Conservation (phyloP, 345 rosid genomes). For the Gossypium stocksii region DNA sequence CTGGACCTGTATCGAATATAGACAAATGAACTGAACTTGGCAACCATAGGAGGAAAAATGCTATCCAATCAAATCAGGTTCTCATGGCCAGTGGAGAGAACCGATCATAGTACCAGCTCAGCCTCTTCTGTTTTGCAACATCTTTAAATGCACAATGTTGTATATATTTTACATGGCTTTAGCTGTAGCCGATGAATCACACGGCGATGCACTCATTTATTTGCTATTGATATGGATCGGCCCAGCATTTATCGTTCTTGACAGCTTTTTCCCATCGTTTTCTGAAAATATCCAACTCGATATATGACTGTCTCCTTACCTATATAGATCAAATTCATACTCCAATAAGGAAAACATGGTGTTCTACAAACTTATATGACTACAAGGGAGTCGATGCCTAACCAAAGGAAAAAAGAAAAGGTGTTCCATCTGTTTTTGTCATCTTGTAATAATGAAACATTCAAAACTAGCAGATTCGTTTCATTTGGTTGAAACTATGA, state of each 20-base stretch:
- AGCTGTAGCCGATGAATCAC: background rate
- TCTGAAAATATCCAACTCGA: constrained; percentile 39
- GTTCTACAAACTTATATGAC: background rate
- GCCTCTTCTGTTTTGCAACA: background rate
- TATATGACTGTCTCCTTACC: constrained; percentile 64
- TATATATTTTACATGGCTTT: constrained; percentile 6
- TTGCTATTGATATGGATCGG: constrained; percentile 37
- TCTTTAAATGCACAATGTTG: background rate
- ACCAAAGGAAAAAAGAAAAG: background rate
- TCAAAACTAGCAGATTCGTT: background rate
- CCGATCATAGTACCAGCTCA: background rate
- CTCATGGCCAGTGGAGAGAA: background rate
- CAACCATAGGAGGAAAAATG: background rate
- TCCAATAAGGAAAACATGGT: background rate
- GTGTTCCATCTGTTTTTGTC: background rate
- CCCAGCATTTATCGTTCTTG: constrained; percentile 49
- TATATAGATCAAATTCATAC: constrained; percentile 13
- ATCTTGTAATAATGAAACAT: background rate
- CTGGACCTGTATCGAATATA: background rate
- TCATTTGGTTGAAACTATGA: background rate
- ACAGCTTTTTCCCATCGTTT: constrained; percentile 49
- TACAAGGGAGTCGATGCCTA: background rate
- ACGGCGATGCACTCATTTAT: background rate
- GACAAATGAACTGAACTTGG: background rate
- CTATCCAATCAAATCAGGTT: background rate